phyloP scores from a whole-genome alignment of 345 rosid genomes.

The Lumnitzera racemosa region DNA sequence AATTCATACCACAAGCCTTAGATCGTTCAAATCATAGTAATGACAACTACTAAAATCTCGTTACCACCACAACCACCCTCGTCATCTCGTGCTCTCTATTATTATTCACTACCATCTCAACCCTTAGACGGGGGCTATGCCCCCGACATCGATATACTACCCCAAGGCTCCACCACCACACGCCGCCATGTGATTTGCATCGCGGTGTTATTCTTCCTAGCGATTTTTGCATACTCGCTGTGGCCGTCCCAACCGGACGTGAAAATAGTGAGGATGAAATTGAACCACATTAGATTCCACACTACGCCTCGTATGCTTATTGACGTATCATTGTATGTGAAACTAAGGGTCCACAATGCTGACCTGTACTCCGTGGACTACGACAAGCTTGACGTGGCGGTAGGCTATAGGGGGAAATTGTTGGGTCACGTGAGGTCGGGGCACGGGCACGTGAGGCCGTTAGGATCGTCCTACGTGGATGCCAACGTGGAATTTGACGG shows the following conservation, averaged over 20 bases:
- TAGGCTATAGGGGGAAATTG: slow-evolving; percentile 60
- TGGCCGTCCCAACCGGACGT: slow-evolving; percentile 79
- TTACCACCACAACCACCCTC: slow-evolving; percentile 8
- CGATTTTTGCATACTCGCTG: slow-evolving; percentile 29
- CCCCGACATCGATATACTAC: slow-evolving; percentile 15
- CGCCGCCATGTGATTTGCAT: slow-evolving; percentile 21
- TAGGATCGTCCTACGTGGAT: slow-evolving; percentile 50
- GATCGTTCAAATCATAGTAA: slow-evolving; percentile 4
- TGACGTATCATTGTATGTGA: slow-evolving; percentile 48
- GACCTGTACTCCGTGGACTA: slow-evolving; percentile 70
- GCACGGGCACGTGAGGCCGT: slow-evolving; percentile 53
- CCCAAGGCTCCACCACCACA: not conserved
- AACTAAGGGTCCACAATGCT: slow-evolving; percentile 49
- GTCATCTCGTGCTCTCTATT: slow-evolving; percentile 12
- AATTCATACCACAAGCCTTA: no score
- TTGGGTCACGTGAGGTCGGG: slow-evolving; percentile 60
- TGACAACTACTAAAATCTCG: slow-evolving; percentile 23
- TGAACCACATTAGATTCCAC: slow-evolving; percentile 42
- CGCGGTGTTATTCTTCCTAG: slow-evolving; percentile 24
- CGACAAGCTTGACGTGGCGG: slow-evolving; percentile 37
- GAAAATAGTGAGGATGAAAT: slow-evolving; percentile 41
- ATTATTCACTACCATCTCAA: slow-evolving; percentile 16
- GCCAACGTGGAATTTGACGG: slow-evolving; percentile 58
- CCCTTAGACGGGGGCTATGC: slow-evolving; percentile 16
- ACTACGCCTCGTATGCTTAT: slow-evolving; percentile 34